These are phyloP conservation scores for Pinus taeda DNA, from an alignment of 75 land plant genomes.

Conservation along the genomic window DNA sequence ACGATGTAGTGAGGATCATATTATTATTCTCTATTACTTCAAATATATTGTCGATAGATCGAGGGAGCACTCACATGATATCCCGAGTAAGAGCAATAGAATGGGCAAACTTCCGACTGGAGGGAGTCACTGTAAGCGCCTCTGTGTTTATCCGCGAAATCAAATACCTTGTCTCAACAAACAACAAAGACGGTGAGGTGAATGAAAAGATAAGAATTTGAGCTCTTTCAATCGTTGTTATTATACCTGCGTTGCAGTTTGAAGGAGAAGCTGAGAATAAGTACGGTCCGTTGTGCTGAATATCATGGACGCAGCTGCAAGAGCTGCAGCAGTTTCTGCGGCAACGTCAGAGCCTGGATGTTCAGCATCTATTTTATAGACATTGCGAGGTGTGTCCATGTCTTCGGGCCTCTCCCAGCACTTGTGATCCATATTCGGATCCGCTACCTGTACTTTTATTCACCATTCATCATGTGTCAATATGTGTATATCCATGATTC, in stretches of 20 bases:
- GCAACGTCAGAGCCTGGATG: slow-evolving; percentile 84
- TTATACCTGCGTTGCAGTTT: slow-evolving; percentile 22
- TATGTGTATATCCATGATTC: too few relatives aligned
- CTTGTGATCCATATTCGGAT: slow-evolving; percentile 57
- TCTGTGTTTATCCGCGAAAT: slow-evolving; percentile 64
- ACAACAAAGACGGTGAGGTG: background rate
- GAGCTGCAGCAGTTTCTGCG: slow-evolving; percentile 76
- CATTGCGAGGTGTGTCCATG: slow-evolving; percentile 64
- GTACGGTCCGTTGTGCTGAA: slow-evolving; percentile 35
- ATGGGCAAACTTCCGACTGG: slow-evolving; percentile 72
- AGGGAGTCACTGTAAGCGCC: slow-evolving; percentile 83
- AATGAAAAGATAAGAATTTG: background rate
- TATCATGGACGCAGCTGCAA: slow-evolving; percentile 78
- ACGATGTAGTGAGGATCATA: too few relatives aligned
- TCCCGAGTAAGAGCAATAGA: slow-evolving; percentile 91
- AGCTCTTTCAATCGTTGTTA: background rate
- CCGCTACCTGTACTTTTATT: slow-evolving; percentile 41
- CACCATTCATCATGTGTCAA: too few relatives aligned
- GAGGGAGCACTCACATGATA: slow-evolving; percentile 36
- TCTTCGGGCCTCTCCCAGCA: slow-evolving; percentile 92
- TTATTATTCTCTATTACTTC: too few relatives aligned
- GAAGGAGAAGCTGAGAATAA: slow-evolving; percentile 34
- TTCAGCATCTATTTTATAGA: slow-evolving; percentile 39
- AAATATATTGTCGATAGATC: too few relatives aligned
- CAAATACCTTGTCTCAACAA: slow-evolving; percentile 31